A percentile compares a stretch with the other conserved stretches of the same genome.
These are phyloP conservation scores for Chalara sp. DNA, from an alignment of 2,329 filamentous ascomycete species.

Conservation along the genomic window DNA sequence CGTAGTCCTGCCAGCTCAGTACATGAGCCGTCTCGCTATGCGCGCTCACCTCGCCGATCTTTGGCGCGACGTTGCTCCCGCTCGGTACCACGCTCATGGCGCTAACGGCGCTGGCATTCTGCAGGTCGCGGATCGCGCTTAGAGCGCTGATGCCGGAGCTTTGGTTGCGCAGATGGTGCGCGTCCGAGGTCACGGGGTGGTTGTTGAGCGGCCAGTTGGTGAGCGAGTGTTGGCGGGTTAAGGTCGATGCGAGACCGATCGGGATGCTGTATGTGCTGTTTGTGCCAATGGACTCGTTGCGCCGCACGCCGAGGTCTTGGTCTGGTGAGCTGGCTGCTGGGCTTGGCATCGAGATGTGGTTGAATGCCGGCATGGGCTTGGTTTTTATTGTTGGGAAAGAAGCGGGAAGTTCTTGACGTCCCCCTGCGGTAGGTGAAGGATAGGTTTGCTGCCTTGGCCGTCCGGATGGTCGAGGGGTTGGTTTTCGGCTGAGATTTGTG, in stretches of 20 bases:
- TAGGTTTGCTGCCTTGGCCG: background rate
- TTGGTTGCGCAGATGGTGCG: background rate
- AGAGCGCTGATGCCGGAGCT: background rate
- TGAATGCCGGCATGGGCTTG: background rate
- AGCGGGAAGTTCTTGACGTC: background rate
- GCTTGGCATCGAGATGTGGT: constrained; percentile 1
- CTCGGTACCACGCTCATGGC: background rate
- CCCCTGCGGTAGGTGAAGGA: background rate
- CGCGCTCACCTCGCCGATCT: background rate
- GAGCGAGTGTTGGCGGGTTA: background rate
- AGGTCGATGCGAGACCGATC: constrained; percentile 13
- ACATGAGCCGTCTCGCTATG: background rate
- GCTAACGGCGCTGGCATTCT: background rate
- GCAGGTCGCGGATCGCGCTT: background rate
- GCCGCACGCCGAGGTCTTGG: background rate
- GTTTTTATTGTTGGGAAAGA: background rate
- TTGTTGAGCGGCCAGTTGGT: background rate
- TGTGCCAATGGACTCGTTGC: background rate
- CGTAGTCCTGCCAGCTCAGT: background rate
- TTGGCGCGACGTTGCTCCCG: background rate
- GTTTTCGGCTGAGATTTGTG: background rate
- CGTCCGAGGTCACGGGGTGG: background rate
- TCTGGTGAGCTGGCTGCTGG: background rate
- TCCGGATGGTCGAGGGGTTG: background rate
- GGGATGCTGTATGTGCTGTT: constrained; percentile 14